Conservation (phyloP, 2,329 filamentous ascomycete genomes). For the Fusarium sp. region DNA sequence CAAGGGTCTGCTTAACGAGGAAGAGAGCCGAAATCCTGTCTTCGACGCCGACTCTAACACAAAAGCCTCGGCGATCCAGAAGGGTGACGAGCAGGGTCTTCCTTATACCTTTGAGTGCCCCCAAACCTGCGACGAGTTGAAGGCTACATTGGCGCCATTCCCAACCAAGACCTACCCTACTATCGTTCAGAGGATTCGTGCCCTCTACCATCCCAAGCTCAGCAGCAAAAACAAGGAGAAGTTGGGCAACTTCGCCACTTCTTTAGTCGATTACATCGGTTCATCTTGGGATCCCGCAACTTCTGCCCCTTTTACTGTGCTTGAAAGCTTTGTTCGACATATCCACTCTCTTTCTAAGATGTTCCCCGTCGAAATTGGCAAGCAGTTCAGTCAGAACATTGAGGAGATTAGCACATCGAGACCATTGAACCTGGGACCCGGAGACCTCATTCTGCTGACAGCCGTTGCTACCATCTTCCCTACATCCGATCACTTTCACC, state of each 20-base stretch:
- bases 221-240: constrained; percentile 86
- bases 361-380: constrained; percentile 81
- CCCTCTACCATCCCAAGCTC: constrained; percentile 91
- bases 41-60: constrained; percentile 61
- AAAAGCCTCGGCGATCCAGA: constrained; percentile 49
- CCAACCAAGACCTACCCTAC: constrained; percentile 75
- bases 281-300: constrained; percentile 58
- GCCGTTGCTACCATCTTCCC: constrained; percentile 88
- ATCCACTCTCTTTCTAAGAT: constrained; percentile 92
- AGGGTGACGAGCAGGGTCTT: constrained; percentile 67
- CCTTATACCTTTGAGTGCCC: constrained; percentile 91
- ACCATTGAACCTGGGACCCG: constrained; percentile 66
- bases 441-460: constrained; percentile 85
- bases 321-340: constrained; percentile 88
- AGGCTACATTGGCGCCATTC: constrained; percentile 72
- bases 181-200: constrained; percentile 88
- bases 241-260: constrained; percentile 73
- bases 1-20: constrained; percentile 72
- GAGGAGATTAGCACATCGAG: constrained; percentile 62
- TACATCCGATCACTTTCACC: constrained; percentile 97
- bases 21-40: constrained; percentile 65
- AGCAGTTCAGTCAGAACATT: constrained; percentile 81
- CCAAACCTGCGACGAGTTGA: constrained; percentile 78
- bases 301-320: constrained; percentile 70
- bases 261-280: constrained; percentile 72